Evolutionary conservation across 192 early-diverging fungal genomes (phyloP).

Genomic region (Oehlia diaphana): DNA sequence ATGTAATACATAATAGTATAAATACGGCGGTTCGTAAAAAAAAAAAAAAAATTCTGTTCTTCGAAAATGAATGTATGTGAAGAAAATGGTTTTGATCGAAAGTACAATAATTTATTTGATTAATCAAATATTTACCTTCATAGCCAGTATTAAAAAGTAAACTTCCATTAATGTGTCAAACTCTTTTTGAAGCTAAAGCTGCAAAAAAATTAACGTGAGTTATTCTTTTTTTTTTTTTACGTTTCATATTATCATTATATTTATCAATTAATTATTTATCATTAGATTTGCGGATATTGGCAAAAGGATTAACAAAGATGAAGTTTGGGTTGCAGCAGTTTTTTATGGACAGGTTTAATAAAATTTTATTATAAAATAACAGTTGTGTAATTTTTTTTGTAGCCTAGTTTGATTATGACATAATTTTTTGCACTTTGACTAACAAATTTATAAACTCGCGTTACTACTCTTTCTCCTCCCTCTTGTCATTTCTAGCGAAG

Average conservation of each 20-base stretch:
- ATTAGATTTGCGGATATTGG: constrained; percentile 60
- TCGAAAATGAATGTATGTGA: not conserved
- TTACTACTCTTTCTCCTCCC: no score
- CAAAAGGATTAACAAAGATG: constrained; percentile 51
- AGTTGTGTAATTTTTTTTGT: not conserved
- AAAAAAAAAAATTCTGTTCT: not conserved
- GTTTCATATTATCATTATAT: not conserved
- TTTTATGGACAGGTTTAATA: constrained; percentile 65
- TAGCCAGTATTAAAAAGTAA: not conserved
- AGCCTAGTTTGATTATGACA: no score
- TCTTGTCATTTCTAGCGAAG: no score
- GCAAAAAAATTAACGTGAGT: not conserved
- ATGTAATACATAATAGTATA: not conserved
- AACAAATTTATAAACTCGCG: no score
- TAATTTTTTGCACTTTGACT: no score
- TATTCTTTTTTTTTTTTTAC: not conserved
- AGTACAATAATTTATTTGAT: not conserved
- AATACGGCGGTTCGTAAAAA: not conserved
- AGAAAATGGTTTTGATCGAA: not conserved
- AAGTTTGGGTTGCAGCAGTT: constrained; percentile 66
- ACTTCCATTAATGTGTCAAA: not conserved
- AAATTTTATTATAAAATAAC: not conserved
- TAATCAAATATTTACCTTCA: not conserved
- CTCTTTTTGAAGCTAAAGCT: not conserved
- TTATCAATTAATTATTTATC: not conserved